Percentiles rank a stretch among this genome's conserved stretches.
Evolutionary conservation across 306 rosid genomes (phyloP).

Genomic region (Vigna mungo): DNA sequence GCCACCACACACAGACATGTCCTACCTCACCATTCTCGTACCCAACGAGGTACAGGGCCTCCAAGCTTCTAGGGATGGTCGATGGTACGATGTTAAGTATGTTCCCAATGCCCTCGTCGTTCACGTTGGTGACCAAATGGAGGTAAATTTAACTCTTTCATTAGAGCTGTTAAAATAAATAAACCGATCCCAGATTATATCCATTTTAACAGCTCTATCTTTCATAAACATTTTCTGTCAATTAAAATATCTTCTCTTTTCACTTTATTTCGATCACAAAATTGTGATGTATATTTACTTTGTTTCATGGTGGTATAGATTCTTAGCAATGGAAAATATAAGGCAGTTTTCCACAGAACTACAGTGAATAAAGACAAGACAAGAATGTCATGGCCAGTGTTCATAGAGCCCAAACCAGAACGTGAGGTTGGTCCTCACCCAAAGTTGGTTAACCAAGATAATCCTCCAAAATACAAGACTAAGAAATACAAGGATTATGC

Average conservation of each 20-base stretch:
- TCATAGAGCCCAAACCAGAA: slow-evolving; percentile 68
- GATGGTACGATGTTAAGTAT: slow-evolving; percentile 74
- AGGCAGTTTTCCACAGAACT: slow-evolving; percentile 68
- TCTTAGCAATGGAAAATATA: slow-evolving; percentile 79
- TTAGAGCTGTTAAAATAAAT: no score
- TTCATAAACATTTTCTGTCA: no score
- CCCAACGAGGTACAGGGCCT: slow-evolving; percentile 87
- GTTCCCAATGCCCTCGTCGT: slow-evolving; percentile 77
- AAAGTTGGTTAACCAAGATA: slow-evolving; percentile 50
- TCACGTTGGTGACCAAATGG: slow-evolving; percentile 83
- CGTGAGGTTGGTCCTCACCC: slow-evolving; percentile 65
- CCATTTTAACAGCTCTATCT: no score
- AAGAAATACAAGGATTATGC: slow-evolving; percentile 65
- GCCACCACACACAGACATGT: slow-evolving; percentile 81
- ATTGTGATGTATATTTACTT: not conserved
- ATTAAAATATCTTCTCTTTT: no score
- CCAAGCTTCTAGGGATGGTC: slow-evolving; percentile 69
- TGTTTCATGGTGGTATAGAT: slow-evolving; percentile 49
- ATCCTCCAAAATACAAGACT: slow-evolving; percentile 71
- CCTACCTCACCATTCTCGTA: slow-evolving; percentile 65
- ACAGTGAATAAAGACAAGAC: slow-evolving; percentile 61
- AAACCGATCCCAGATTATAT: no score
- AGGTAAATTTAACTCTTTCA: slow-evolving; percentile 42
- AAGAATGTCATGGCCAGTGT: slow-evolving; percentile 84
- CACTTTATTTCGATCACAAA: no score